phyloP scores from a whole-genome alignment of 257 asterid species.

The Catharanthus roseus region DNA sequence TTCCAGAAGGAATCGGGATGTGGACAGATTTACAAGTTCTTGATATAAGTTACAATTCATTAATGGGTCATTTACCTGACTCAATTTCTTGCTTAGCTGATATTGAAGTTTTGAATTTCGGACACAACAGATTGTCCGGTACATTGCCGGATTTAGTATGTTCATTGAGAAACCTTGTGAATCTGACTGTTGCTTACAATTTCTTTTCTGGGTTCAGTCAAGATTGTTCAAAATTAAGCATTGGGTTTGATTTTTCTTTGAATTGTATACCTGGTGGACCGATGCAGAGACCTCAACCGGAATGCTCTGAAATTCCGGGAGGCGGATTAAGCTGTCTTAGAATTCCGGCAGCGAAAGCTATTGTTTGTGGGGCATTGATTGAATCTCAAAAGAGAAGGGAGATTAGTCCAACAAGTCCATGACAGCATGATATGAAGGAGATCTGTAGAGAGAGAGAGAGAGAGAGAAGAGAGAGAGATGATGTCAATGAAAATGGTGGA shows the following conservation, averaged over 20 bases:
- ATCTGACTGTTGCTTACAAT: constrained; percentile 68
- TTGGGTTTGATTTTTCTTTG: constrained; percentile 67
- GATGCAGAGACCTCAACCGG: constrained; percentile 72
- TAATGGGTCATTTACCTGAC: constrained; percentile 75
- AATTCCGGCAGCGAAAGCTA: constrained; percentile 53
- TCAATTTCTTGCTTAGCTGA: constrained; percentile 59
- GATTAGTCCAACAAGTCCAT: constrained; percentile 19
- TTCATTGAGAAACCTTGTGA: constrained; percentile 44
- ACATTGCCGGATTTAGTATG: constrained; percentile 69
- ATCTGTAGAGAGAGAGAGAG: background rate
- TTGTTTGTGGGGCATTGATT: constrained; percentile 52
- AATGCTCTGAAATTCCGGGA: constrained; percentile 59
- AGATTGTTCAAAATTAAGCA: constrained; percentile 52
- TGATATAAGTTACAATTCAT: constrained; percentile 61
- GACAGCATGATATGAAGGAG: constrained; percentile 13
- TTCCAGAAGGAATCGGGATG: constrained; percentile 75
- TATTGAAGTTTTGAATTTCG: constrained; percentile 70
- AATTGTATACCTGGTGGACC: constrained; percentile 77
- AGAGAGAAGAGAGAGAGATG: constrained; percentile 1
- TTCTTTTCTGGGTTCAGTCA: constrained; percentile 73
- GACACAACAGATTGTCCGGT: constrained; percentile 69
- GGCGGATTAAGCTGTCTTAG: constrained; percentile 70
- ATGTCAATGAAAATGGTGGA: too few species aligned
- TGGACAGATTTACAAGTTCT: constrained; percentile 78
- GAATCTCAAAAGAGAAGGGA: constrained; percentile 10